phyloP scores from a whole-genome alignment of 2,329 filamentous ascomycete species.

The Fusarium tanahbumbuense region DNA sequence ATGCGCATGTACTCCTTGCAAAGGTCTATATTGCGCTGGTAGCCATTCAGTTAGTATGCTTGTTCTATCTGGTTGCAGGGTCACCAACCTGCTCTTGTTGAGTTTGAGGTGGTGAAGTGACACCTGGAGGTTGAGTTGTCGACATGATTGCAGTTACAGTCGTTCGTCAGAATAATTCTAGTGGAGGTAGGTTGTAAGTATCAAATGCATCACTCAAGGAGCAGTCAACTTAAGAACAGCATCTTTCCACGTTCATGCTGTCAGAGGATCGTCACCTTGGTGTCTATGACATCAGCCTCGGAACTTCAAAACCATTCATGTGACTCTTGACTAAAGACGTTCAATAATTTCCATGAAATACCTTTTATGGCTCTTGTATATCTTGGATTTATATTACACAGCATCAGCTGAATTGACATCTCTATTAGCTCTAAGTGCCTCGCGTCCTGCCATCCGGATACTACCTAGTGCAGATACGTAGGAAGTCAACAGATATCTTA shows the following conservation, averaged over 20 bases:
- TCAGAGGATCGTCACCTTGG: conserved; percentile 18
- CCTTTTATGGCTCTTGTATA: background rate
- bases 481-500: too few species aligned
- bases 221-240: background rate
- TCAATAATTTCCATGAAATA: background rate
- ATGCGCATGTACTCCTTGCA: conserved; percentile 35
- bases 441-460: too few species aligned
- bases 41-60: background rate
- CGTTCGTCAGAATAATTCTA: background rate
- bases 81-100: conserved; percentile 16
- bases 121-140: conserved; percentile 4
- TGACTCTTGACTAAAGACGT: background rate
- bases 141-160: background rate
- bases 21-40: conserved; percentile 17
- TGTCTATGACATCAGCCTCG: conserved; percentile 17
- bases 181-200: background rate
- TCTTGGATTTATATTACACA: background rate
- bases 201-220: background rate
- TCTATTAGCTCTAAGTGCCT: background rate
- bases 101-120: conserved; percentile 11
- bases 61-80: background rate
- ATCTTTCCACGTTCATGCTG: background rate
- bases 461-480: too few species aligned
- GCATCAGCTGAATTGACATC: background rate
- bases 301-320: background rate